Conservation (phyloP, 495 filamentous ascomycete species). For the Aspergillus diversus region DNA sequence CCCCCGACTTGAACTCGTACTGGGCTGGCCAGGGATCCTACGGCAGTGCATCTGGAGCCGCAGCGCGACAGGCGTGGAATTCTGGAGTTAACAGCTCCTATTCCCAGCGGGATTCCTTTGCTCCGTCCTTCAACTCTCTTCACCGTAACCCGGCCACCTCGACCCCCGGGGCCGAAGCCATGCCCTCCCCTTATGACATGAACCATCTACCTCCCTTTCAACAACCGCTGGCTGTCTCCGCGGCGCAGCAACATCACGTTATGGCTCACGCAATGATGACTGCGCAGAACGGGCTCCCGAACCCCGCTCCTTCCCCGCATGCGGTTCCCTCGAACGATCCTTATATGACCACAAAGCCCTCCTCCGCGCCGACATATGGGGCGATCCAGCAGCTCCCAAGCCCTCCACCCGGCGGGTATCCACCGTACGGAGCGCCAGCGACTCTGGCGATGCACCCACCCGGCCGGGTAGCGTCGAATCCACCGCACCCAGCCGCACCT, state of each 20-base stretch:
- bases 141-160: conserved; percentile 53
- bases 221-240: conserved; percentile 53
- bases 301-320: conserved; percentile 62
- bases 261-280: conserved; percentile 44
- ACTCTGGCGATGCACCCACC: conserved; percentile 60
- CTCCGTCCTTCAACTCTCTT: conserved; percentile 53
- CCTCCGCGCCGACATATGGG: conserved; percentile 60
- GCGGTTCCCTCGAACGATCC: conserved; percentile 64
- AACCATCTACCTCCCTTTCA: conserved; percentile 61
- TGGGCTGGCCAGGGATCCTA: conserved; percentile 60
- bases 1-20: conserved; percentile 46
- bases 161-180: conserved; percentile 49
- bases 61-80: conserved; percentile 49
- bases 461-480: conserved; percentile 58
- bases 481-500: conserved; percentile 35
- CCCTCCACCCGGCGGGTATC: conserved; percentile 64
- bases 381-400: conserved; percentile 63
- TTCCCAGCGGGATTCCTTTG: conserved; percentile 55
- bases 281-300: conserved; percentile 41
- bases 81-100: conserved; percentile 43
- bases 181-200: conserved; percentile 62
- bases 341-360: conserved; percentile 59
- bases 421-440: conserved; percentile 58
- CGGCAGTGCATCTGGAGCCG: conserved; percentile 49
- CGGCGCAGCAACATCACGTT: conserved; percentile 37